A percentile compares a stretch with the other conserved stretches of the same genome.
These are phyloP conservation scores for Geranomyces variabilis DNA, from an alignment of 192 early-diverging fungal species.

Conservation along the genomic window DNA sequence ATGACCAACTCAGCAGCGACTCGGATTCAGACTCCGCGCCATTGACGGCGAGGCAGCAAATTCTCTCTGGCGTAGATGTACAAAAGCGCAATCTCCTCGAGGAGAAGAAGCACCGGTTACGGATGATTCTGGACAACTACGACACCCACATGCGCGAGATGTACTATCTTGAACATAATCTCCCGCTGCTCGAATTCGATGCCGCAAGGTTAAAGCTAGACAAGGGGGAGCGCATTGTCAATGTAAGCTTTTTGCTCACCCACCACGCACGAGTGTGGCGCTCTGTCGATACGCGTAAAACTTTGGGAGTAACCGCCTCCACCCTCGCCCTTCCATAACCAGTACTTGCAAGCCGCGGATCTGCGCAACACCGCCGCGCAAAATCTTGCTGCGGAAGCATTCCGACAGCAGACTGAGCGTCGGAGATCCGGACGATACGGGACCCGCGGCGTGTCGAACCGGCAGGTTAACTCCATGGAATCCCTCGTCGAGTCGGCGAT, in stretches of 20 bases:
- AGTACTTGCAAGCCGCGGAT: slow-evolving; percentile 21
- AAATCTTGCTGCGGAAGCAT: slow-evolving; percentile 7
- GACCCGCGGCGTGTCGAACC: slow-evolving; percentile 1
- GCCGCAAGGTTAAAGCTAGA: slow-evolving; percentile 52
- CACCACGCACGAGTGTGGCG: background rate
- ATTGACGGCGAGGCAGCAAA: slow-evolving; percentile 7
- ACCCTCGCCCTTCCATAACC: background rate
- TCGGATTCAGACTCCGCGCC: slow-evolving; percentile 21
- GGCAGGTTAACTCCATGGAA: background rate
- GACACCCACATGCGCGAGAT: slow-evolving; percentile 60
- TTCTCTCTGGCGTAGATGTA: slow-evolving; percentile 52
- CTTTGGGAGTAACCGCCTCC: background rate
- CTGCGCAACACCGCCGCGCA: slow-evolving; percentile 18
- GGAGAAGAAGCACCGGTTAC: slow-evolving; percentile 46
- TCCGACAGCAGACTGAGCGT: background rate
- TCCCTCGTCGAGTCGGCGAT: slow-evolving; percentile 14
- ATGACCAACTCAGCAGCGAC: background rate
- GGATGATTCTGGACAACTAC: slow-evolving; percentile 53
- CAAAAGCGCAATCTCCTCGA: slow-evolving; percentile 35
- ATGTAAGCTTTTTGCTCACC: slow-evolving; percentile 22
- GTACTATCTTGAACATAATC: slow-evolving; percentile 60
- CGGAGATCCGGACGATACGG: slow-evolving; percentile 3
- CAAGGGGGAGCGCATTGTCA: slow-evolving; percentile 58
- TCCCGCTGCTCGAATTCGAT: slow-evolving; percentile 55
- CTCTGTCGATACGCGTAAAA: slow-evolving; percentile 15